These are phyloP conservation scores for Byssothecium circinans DNA, from an alignment of 2,329 filamentous ascomycete species.

Conservation along the genomic window DNA sequence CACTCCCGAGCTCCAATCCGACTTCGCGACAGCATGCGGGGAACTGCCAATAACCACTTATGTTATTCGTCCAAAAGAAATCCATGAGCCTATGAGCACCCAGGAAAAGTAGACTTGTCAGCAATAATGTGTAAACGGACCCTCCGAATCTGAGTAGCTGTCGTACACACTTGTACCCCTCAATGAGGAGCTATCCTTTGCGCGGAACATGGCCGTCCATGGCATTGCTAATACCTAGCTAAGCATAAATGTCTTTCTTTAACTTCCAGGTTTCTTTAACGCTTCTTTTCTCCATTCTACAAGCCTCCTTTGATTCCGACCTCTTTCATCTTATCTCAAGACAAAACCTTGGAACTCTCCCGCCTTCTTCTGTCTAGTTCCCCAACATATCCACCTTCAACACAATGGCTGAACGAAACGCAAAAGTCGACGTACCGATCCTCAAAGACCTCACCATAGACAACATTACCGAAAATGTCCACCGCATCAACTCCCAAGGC, in stretches of 20 bases:
- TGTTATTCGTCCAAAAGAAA: not conserved
- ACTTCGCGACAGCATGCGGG: not conserved
- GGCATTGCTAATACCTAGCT: not conserved
- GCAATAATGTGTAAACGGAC: too few relatives aligned
- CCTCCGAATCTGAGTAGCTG: too few relatives aligned
- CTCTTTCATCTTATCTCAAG: not conserved
- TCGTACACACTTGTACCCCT: too few relatives aligned
- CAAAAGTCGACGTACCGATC: constrained; percentile 50
- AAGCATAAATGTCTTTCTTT: not conserved
- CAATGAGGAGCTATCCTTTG: too few relatives aligned
- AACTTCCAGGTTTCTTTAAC: not conserved
- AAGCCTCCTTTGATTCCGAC: not conserved
- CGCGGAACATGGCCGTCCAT: too few relatives aligned
- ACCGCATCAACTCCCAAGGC: constrained; percentile 73
- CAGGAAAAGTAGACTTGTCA: too few relatives aligned
- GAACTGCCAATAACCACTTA: not conserved
- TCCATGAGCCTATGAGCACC: not conserved
- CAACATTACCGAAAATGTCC: constrained; percentile 77
- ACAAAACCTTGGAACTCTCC: too few relatives aligned
- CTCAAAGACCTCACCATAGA: constrained; percentile 74
- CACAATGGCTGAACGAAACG: constrained; percentile 1
- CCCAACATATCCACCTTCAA: not conserved
- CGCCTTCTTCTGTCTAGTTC: too few relatives aligned
- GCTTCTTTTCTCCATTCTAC: not conserved
- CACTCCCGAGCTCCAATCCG: not conserved